These are phyloP conservation scores for Delphinella strobiligena DNA, from an alignment of 2,329 filamentous ascomycete species.

Conservation along the genomic window DNA sequence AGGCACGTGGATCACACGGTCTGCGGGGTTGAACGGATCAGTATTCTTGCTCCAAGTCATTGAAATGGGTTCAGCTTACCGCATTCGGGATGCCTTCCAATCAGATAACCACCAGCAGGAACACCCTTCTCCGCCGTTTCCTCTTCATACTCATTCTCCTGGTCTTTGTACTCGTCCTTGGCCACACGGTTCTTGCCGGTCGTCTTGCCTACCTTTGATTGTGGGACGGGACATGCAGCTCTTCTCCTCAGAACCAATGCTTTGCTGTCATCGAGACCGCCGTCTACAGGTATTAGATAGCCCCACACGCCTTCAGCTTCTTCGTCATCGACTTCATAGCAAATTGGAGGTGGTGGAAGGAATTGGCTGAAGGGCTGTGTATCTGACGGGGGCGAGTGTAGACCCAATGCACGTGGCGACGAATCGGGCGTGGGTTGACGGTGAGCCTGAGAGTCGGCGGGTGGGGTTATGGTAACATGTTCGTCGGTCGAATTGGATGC, in stretches of 20 bases:
- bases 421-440: slow-evolving; percentile 34
- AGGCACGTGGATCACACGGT: slow-evolving; percentile 57
- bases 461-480: slow-evolving; percentile 60
- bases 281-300: slow-evolving; percentile 73
- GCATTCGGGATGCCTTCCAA: slow-evolving; percentile 88
- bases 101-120: slow-evolving; percentile 72
- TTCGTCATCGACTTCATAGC: slow-evolving; percentile 78
- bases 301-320: slow-evolving; percentile 85
- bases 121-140: slow-evolving; percentile 38
- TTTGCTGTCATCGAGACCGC: slow-evolving; percentile 20
- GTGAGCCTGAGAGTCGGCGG: slow-evolving; percentile 45
- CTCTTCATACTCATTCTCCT: slow-evolving; percentile 51
- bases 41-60: background rate
- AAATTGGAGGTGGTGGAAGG: slow-evolving; percentile 55
- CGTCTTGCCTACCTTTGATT: slow-evolving; percentile 22
- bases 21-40: slow-evolving; percentile 30
- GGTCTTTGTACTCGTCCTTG: slow-evolving; percentile 43
- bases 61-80: slow-evolving; percentile 43
- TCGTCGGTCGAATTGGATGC: slow-evolving; percentile 55
- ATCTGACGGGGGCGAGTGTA: slow-evolving; percentile 58
- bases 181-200: slow-evolving; percentile 33
- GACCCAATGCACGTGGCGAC: slow-evolving; percentile 21
- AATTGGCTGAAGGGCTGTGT: slow-evolving; percentile 76
- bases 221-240: slow-evolving; percentile 52
- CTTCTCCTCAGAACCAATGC: slow-evolving; percentile 65